phyloP scores from a whole-genome alignment of 345 rosid genomes.

The Eucalyptus camaldulensis region DNA sequence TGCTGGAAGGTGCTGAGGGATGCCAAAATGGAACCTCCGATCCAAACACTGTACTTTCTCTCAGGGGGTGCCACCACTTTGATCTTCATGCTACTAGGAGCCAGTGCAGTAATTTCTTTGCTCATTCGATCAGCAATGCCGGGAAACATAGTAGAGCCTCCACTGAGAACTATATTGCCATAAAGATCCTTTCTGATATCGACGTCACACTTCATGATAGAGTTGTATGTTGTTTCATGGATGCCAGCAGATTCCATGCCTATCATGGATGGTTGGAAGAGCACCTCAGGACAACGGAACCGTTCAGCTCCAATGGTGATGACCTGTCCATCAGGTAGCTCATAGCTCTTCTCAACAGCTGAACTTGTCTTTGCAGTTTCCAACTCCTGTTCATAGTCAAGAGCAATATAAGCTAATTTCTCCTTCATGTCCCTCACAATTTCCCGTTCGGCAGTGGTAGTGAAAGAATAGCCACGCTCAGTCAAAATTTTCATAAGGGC shows the following conservation, averaged over 20 bases:
- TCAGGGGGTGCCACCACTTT: constrained; percentile 56
- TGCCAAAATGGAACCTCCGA: constrained; percentile 49
- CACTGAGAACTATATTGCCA: constrained; percentile 43
- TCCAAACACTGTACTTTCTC: constrained; percentile 59
- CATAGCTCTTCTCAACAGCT: constrained; percentile 51
- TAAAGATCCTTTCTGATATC: constrained; percentile 55
- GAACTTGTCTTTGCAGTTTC: constrained; percentile 52
- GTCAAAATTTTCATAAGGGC: constrained; percentile 61
- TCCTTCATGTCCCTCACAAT: constrained; percentile 70
- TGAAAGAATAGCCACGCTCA: constrained; percentile 66
- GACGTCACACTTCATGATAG: constrained; percentile 60
- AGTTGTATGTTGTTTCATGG: constrained; percentile 45
- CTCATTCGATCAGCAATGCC: constrained; percentile 73
- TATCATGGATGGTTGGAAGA: constrained; percentile 65
- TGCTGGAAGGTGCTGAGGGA: constrained; percentile 59
- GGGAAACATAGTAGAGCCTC: constrained; percentile 66
- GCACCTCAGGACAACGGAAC: constrained; percentile 75
- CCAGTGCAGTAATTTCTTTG: constrained; percentile 65
- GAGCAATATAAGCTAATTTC: constrained; percentile 59
- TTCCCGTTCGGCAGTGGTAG: constrained; percentile 58
- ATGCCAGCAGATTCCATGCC: constrained; percentile 62
- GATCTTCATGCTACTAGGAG: constrained; percentile 54
- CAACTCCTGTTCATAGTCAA: constrained; percentile 61
- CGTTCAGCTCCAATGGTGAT: constrained; percentile 63
- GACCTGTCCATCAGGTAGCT: constrained; percentile 62